Evolutionary conservation across 768 basidiomycete species (phyloP).

Genomic region (Cubamyces sp.): DNA sequence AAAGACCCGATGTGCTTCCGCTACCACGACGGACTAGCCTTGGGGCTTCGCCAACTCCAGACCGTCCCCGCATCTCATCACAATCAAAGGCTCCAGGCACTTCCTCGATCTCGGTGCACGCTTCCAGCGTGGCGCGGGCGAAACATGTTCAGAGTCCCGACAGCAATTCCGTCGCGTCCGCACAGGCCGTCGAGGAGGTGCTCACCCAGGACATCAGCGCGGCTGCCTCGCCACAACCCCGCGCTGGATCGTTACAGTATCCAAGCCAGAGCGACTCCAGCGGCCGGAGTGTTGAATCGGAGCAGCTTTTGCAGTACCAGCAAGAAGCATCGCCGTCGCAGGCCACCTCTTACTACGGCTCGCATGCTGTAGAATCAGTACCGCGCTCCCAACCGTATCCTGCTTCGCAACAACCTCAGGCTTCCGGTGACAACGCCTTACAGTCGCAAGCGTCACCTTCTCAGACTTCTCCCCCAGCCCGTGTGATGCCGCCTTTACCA

Average conservation of each 20-base stretch:
- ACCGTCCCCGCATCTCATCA: background rate
- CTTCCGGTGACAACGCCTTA: background rate
- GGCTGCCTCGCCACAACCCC: background rate
- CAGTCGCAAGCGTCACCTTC: background rate
- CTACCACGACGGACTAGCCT: conserved; percentile 9
- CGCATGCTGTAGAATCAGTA: conserved; percentile 3
- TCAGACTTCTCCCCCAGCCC: background rate
- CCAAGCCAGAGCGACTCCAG: background rate
- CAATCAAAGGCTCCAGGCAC: background rate
- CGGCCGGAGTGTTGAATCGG: background rate
- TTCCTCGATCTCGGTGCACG: too few relatives aligned
- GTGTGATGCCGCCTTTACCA: background rate
- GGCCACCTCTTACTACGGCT: conserved; percentile 5
- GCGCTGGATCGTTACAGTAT: background rate
- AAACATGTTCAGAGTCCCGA: conserved; percentile 2
- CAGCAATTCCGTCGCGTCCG: conserved; percentile 12
- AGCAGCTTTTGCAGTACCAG: background rate
- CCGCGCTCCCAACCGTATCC: background rate
- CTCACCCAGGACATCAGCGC: conserved; percentile 17
- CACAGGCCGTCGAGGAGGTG: conserved; percentile 24
- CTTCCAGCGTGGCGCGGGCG: background rate
- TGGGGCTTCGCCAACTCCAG: background rate
- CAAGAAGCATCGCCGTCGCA: background rate
- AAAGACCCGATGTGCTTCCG: background rate
- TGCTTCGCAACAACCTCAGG: background rate